These are phyloP conservation scores for Plasmodium vivax DNA, from an alignment of 169 alveolate genomes.

Conservation along the genomic window DNA sequence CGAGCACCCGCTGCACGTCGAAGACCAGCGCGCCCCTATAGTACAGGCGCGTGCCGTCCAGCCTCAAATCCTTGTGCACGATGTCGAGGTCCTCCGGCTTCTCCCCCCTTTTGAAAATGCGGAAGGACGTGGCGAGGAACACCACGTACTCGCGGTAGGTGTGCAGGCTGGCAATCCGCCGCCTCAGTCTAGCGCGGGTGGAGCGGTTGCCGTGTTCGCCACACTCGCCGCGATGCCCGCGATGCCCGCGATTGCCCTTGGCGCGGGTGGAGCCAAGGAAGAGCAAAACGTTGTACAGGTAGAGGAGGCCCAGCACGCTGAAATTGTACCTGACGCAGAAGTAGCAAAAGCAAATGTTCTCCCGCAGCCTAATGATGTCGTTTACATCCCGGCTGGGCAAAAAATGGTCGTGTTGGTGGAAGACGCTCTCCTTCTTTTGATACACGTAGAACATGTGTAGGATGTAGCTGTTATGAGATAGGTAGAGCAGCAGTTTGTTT, in stretches of 20 bases:
- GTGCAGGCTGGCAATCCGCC: background rate
- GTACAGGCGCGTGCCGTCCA: background rate
- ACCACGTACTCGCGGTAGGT: constrained; percentile 31
- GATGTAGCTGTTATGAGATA: constrained; percentile 52
- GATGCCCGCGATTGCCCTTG: no score
- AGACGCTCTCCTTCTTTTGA: constrained; percentile 9
- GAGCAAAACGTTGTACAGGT: constrained; percentile 20
- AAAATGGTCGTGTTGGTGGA: constrained; percentile 32
- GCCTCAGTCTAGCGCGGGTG: background rate
- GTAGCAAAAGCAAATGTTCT: constrained; percentile 65
- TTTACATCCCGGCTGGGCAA: constrained; percentile 14
- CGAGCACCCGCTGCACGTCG: background rate
- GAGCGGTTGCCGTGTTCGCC: background rate
- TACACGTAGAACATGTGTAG: constrained; percentile 52
- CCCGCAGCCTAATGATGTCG: constrained; percentile 22
- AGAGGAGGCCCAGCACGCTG: constrained; percentile 1
- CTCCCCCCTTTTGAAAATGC: constrained; percentile 22
- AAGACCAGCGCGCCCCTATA: constrained; percentile 21
- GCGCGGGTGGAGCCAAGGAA: no score
- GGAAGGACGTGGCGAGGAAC: constrained; percentile 12
- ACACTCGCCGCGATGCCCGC: background rate
- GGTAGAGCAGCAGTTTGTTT: constrained; percentile 52
- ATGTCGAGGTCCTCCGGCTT: background rate
- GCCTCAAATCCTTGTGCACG: background rate
- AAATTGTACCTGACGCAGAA: constrained; percentile 68